These are phyloP conservation scores for Fraxinus floribunda DNA, from an alignment of 305 asterid genomes.

Conservation along the genomic window DNA sequence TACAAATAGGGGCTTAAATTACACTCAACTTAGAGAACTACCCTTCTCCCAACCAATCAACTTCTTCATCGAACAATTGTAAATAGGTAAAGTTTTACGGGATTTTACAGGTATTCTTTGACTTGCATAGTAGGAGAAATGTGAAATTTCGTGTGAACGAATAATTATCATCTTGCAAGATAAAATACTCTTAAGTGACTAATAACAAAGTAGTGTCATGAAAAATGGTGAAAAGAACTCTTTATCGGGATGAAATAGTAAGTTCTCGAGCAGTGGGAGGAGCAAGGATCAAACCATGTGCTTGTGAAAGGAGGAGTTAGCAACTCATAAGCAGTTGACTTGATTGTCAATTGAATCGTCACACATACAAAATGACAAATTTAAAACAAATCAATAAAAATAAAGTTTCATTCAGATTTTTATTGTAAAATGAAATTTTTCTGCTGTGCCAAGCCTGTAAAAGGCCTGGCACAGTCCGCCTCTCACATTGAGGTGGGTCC, in stretches of 20 bases:
- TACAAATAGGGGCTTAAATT: not conserved
- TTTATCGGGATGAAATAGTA: not conserved
- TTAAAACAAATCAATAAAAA: too few relatives aligned
- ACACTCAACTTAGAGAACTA: not conserved
- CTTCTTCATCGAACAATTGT: too few relatives aligned
- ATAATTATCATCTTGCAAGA: not conserved
- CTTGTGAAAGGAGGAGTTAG: not conserved
- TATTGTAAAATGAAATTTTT: too few relatives aligned
- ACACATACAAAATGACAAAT: too few relatives aligned
- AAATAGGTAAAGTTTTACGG: too few relatives aligned
- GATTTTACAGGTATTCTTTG: not conserved
- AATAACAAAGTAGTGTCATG: not conserved
- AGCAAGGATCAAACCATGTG: not conserved
- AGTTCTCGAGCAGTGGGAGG: not conserved
- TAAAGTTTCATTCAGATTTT: too few relatives aligned
- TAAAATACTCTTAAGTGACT: not conserved
- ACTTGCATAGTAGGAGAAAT: not conserved
- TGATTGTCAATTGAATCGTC: too few relatives aligned
- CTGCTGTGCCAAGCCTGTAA: too few relatives aligned
- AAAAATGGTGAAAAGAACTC: not conserved
- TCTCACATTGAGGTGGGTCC: too few relatives aligned
- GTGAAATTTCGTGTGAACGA: not conserved
- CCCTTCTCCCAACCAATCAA: not conserved
- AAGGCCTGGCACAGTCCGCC: too few relatives aligned
- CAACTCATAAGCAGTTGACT: not conserved